Evolutionary conservation across 192 early-diverging fungal species (phyloP), one percentile per base, ranked within the genome.

Genomic region (Entomortierella beljakovae): DNA sequence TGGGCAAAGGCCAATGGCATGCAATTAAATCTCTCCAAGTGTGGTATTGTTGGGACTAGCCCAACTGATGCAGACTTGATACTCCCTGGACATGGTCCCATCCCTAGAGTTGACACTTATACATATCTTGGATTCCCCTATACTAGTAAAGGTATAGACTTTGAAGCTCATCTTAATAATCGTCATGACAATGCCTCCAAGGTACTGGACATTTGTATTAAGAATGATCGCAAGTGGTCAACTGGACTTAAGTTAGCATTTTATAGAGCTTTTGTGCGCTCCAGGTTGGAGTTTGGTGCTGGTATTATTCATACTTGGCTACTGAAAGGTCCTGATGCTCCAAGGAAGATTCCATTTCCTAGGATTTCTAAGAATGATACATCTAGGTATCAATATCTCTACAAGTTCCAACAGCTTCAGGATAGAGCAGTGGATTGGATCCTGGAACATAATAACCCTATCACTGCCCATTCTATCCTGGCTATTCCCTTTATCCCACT

Each of bases 81-180:
- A 6, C 15, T 59, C 3, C 57, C 57, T 38, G 57, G 37, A n/a
- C 6, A 23, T 60, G 57, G 57, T 60, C 16, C 20, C 2, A 60
- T 60, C 10, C 57, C 57, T 1, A 1, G 0, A 22, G 57, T 60
- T 8, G 34, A 60, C 0, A 22, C 26, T 37, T 60, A 60, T 10
- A 60, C 57, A 6, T 60, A 60, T 15, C 57, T 60, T 42, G 57
- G 57, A 0, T 60, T 60, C 11, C 57, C 57, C 4, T 60, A 25
- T 26, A 22, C 35, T 2, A 8, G 0, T 6, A 2, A 1, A 1
- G 57, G 57, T 18, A 26, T 60, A 5, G 23, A 60, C 57, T 60
- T 31, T 31, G 4, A 6, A 1, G 7, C 38, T 37, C 57, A 60
- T 40, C 37, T 60, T 7, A 37, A 60, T 0, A 0, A 33, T 4